Percentiles rank a stretch among this genome's conserved stretches.
phyloP scores from a whole-genome alignment of 2,329 filamentous ascomycete species.

The Talaromyces sp. region DNA sequence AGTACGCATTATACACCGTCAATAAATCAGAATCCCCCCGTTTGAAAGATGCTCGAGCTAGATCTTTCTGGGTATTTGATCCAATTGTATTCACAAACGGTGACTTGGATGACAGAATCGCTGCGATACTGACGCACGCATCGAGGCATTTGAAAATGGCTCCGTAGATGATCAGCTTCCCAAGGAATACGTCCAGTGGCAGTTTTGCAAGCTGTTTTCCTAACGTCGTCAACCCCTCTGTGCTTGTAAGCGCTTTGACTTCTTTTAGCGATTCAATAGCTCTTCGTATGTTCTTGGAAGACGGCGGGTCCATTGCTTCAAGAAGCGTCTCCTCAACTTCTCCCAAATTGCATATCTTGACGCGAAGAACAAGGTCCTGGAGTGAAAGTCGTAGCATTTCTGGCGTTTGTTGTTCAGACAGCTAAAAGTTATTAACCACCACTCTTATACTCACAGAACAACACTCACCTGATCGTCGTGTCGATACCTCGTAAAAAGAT shows the following conservation, averaged over 20 bases:
- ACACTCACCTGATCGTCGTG: constrained; percentile 63
- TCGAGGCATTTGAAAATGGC: constrained; percentile 87
- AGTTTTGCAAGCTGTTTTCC: constrained; percentile 82
- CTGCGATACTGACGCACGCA: constrained; percentile 84
- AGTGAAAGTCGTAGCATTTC: constrained; percentile 93
- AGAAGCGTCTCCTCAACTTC: constrained; percentile 86
- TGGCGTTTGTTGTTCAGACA: constrained; percentile 90
- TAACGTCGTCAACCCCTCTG: constrained; percentile 80
- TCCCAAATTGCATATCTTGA: constrained; percentile 96
- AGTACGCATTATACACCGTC: constrained; percentile 91
- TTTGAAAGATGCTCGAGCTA: constrained; percentile 72
- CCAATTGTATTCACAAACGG: constrained; percentile 87
- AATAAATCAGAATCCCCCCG: constrained; percentile 86
- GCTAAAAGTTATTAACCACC: constrained; percentile 38
- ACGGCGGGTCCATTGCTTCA: constrained; percentile 84
- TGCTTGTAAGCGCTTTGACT: constrained; percentile 76
- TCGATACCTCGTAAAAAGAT: constrained; percentile 85
- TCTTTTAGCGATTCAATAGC: constrained; percentile 92
- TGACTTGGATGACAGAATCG: constrained; percentile 89
- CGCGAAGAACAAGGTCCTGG: constrained; percentile 89
- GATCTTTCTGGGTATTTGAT: constrained; percentile 75
- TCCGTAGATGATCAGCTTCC: constrained; percentile 85
- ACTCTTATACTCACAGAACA: background rate
- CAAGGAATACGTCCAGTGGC: constrained; percentile 88
- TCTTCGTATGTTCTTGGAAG: constrained; percentile 83